A percentile compares a stretch with the other conserved stretches of the same genome.
Evolutionary conservation across 2,329 filamentous ascomycete genomes (phyloP).

Genomic region (Gnomoniopsis smithogilvyi): DNA sequence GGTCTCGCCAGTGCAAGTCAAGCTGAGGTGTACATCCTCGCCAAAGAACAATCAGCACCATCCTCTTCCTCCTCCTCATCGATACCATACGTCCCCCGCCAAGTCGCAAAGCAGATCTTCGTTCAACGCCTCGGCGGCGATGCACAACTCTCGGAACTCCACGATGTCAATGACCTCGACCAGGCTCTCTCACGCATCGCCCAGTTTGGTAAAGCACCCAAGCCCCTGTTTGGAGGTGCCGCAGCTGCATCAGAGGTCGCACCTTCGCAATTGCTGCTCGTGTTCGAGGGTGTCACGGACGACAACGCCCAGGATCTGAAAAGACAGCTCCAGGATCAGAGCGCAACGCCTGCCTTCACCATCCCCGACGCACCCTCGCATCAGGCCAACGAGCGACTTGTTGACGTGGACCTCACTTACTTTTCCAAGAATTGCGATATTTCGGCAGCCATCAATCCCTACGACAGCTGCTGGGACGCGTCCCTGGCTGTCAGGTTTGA

Average conservation of each 20-base stretch:
- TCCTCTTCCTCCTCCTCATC: conserved; percentile 25
- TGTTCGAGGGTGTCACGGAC: conserved; percentile 54
- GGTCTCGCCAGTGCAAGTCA: conserved; percentile 31
- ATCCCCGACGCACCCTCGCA: conserved; percentile 43
- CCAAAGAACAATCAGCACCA: conserved; percentile 23
- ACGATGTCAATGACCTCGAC: conserved; percentile 42
- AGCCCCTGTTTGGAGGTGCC: conserved; percentile 47
- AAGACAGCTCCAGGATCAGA: conserved; percentile 34
- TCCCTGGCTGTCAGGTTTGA: conserved; percentile 43
- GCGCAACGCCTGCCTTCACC: conserved; percentile 44
- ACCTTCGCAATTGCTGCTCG: conserved; percentile 54
- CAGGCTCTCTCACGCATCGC: conserved; percentile 55
- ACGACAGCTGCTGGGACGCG: conserved; percentile 41
- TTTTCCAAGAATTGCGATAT: conserved; percentile 37
- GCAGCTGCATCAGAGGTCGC: conserved; percentile 23
- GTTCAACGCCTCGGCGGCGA: conserved; percentile 52
- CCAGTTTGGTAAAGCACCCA: conserved; percentile 52
- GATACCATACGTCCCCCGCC: conserved; percentile 44
- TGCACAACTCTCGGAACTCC: conserved; percentile 45
- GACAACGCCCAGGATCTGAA: conserved; percentile 40
- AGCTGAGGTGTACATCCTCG: conserved; percentile 54
- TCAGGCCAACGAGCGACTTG: conserved; percentile 38
- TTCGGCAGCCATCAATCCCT: conserved; percentile 37
- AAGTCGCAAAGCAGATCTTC: conserved; percentile 56
- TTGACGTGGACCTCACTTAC: conserved; percentile 38